Evolutionary conservation across 768 basidiomycete genomes (phyloP).

Genomic region (Lepiota venenata): DNA sequence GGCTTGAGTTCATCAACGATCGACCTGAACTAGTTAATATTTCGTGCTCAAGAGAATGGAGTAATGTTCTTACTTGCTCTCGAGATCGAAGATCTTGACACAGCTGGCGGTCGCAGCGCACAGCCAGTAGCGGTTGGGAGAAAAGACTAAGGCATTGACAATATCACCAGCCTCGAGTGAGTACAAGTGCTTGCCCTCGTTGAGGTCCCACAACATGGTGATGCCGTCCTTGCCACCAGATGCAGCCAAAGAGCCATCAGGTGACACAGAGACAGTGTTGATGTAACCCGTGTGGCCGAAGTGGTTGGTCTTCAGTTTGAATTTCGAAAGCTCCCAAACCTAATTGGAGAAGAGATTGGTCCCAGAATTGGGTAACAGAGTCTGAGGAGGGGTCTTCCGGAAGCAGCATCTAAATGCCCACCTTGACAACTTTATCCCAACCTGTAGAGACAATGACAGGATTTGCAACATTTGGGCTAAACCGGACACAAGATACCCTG

Average conservation of each 20-base stretch:
- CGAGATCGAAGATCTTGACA: conserved; percentile 99
- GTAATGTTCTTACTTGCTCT: conserved; percentile 84
- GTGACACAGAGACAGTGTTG: conserved; percentile 97
- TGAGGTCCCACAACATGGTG: conserved; percentile 99
- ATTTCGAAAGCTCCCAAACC: conserved; percentile 99
- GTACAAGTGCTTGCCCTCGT: conserved; percentile 99
- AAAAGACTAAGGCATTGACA: conserved; percentile 99
- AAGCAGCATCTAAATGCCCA: conserved; percentile 33
- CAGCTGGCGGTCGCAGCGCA: conserved; percentile 97
- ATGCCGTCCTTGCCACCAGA: conserved; percentile 99
- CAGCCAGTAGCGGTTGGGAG: conserved; percentile 99
- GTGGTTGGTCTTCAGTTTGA: conserved; percentile 99
- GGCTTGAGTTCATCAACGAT: conserved; percentile 99
- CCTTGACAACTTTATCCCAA: conserved; percentile 99
- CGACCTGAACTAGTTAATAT: conserved; percentile 47
- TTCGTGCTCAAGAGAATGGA: not conserved
- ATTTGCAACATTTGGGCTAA: conserved; percentile 96
- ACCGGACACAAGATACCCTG: conserved; percentile 99
- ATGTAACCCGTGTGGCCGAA: conserved; percentile 99
- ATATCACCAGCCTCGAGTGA: conserved; percentile 97
- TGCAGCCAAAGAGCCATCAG: conserved; percentile 97
- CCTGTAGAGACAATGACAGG: conserved; percentile 98
- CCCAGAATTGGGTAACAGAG: conserved; percentile 82
- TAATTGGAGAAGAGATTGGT: conserved; percentile 57
- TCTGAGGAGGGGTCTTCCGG: conserved; percentile 20